phyloP scores from a whole-genome alignment of 371 early-diverging fungal genomes.

The Basidiobolus heterosporus region DNA sequence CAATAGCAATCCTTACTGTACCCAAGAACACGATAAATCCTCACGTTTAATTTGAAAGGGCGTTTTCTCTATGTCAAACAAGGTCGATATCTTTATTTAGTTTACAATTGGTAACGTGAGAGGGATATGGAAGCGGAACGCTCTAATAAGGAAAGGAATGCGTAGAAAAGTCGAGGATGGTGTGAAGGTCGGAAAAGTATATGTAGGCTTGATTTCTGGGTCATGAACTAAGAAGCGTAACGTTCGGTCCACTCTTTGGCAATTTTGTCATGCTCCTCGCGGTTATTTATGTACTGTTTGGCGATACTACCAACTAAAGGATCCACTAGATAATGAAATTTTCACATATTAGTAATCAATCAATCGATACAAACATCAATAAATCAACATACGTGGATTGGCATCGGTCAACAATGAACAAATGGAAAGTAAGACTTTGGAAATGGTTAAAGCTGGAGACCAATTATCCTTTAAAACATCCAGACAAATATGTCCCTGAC shows the following conservation, averaged over 20 bases:
- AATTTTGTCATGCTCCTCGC: constrained; percentile 77
- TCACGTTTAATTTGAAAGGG: too few relatives aligned
- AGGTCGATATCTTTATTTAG: too few relatives aligned
- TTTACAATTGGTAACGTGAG: not conserved
- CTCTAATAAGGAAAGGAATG: not conserved
- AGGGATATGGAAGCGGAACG: not conserved
- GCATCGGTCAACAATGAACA: constrained; percentile 83
- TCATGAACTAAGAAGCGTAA: constrained; percentile 1
- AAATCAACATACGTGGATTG: constrained; percentile 49
- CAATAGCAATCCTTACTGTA: too few relatives aligned
- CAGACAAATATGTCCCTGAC: constrained; percentile 77
- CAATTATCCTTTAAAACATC: constrained; percentile 89
- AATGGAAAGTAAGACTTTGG: constrained; percentile 78
- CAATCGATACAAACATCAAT: not conserved
- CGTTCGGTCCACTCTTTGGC: constrained; percentile 79
- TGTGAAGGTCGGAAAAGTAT: too few relatives aligned
- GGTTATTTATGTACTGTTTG: constrained; percentile 70
- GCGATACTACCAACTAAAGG: constrained; percentile 86
- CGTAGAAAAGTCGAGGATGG: too few relatives aligned
- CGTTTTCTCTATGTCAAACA: too few relatives aligned
- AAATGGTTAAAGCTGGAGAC: constrained; percentile 86
- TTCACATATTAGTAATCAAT: not conserved
- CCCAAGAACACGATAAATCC: too few relatives aligned
- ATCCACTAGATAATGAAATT: constrained; percentile 40
- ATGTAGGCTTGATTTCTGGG: not conserved